Evolutionary conservation across 2,329 filamentous ascomycete genomes (phyloP), one percentile per base, ranked within the genome.

Genomic region (Trichoderma aggressivum): DNA sequence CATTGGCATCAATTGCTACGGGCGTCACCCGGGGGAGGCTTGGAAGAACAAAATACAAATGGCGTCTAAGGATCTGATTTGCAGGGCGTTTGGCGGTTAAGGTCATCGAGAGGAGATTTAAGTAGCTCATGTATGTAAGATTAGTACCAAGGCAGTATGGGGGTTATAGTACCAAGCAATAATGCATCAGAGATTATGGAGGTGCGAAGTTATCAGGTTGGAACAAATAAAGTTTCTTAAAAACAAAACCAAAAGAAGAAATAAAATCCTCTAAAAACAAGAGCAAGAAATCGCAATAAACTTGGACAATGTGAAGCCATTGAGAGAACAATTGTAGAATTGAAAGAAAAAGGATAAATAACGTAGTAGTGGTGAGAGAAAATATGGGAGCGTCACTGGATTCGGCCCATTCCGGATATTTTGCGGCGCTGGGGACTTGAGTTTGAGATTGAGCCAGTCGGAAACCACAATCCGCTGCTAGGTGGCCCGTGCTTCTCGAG

Each of bases 401-500:
- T 60, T 24, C n/a, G 32, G 55, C 36, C 55, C 14, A 24, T 24
- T 14, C 24, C 16, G 34, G 63, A 21, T 39, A 58, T 18, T 53
- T 34, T 53, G 62, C 62, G 36, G 36, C 34, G 63, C 18, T 61
- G 24, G 32, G 36, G 61, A 50, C 39, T 5, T 10, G 2, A 63
- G 39, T 21, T 60, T 3, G 50, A 18, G 66, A 50, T 69, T 50
- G n/a, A 26, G 64, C 64, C n/a, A 32, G 65, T 47, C 55, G 64
- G 55, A 59, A 32, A 39, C 56, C 26, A 58, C 56, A 68, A 50
- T 56, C 18, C 36, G 53, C 53, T 53, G 59, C 43, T 21, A 30
- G 47, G 12, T 72, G 71, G 71, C 56, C 71, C 68, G 71, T 72
- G 71, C 71, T 70, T 28, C 55, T 60, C 43, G 62, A 72, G 71